Base-by-base conservation (phyloP, 331 rosid species). In the Arachis monticola region DNA sequence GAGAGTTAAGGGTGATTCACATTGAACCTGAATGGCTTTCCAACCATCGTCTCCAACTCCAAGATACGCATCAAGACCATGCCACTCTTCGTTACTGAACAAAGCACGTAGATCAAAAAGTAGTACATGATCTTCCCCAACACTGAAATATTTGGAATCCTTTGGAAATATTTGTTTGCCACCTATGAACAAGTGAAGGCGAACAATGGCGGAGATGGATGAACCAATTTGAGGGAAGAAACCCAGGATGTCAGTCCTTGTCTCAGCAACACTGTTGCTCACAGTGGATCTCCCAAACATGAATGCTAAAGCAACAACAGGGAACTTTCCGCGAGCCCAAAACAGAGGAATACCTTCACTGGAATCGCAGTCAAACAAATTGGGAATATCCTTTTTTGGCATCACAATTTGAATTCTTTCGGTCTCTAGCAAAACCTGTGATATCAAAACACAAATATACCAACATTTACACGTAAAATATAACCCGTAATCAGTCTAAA, bases 31-130 rank as follows among this genome's bases (percentile, higher is more conserved):
- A 14, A 35, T 45, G 8, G 1, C 4, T 46, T 55, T 55, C 64
- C 64, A 70, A 14, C 14, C 42, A 55, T 8, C 2, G 38, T 32
- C 38, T 32, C 38, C 38, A 32, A 32, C 22, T 1, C 42, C 41
- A 56, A 70, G 0, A 22, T 10, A 7, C 6, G 75, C 42, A 40
- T 70, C 64, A 56, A 70, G 64, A 2, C 64, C 7, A 17, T 70
- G 10, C 75, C 75, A 56, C 8, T 70, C 65, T 14, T 70, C 55
- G 17, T 70, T 10, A 5, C 32, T 41, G 42, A 70, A 70, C 40
- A 70, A 17, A 14, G 9, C 40, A 1, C 55, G 31, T 2, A 72
- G 22, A 7, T 64, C 78, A 7, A 35, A 70, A 12, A 56, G 2
- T 27, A 70, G 8, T 53, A 56, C 75, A 17, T 56, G 75, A 10